Conservation (phyloP, 2,329 filamentous ascomycete genomes). For the Nothomitra cinnamomea region DNA sequence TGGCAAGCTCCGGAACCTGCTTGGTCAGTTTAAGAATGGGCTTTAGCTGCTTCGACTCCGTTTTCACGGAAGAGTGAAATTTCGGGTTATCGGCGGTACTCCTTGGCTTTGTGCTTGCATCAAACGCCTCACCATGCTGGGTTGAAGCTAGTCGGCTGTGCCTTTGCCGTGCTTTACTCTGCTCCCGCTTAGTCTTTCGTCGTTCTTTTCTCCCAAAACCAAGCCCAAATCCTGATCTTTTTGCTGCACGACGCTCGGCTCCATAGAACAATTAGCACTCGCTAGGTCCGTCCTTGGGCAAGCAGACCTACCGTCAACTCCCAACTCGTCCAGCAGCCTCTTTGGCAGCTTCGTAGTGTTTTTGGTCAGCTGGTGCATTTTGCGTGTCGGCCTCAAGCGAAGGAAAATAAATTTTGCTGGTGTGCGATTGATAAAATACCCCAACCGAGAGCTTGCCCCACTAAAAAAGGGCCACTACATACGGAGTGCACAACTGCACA, state of each 20-base stretch:
- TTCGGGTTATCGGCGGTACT: not conserved
- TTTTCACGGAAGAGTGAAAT: not conserved
- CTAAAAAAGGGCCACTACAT: no score
- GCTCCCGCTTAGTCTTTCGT: conserved; percentile 45
- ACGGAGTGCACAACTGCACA: no score
- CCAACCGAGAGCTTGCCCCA: not conserved
- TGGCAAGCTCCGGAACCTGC: not conserved
- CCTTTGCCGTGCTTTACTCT: conserved; percentile 35
- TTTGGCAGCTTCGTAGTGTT: conserved; percentile 29
- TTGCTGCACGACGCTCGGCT: not conserved
- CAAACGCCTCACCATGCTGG: conserved; percentile 5
- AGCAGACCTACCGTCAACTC: conserved; percentile 13
- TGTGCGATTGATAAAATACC: not conserved
- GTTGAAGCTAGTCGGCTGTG: conserved; percentile 5
- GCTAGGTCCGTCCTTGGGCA: not conserved
- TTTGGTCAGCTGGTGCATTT: conserved; percentile 21
- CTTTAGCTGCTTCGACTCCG: conserved; percentile 2
- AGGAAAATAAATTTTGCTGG: not conserved
- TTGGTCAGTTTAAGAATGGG: conserved; percentile 8
- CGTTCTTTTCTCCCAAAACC: conserved; percentile 38
- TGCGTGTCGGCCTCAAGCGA: conserved; percentile 6
- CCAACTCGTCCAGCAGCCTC: conserved; percentile 27
- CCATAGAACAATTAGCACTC: not conserved
- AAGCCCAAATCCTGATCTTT: not conserved
- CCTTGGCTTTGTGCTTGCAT: not conserved